Conservation (phyloP, 176 grass and related monocot genomes). For the Oryza brachyantha region DNA sequence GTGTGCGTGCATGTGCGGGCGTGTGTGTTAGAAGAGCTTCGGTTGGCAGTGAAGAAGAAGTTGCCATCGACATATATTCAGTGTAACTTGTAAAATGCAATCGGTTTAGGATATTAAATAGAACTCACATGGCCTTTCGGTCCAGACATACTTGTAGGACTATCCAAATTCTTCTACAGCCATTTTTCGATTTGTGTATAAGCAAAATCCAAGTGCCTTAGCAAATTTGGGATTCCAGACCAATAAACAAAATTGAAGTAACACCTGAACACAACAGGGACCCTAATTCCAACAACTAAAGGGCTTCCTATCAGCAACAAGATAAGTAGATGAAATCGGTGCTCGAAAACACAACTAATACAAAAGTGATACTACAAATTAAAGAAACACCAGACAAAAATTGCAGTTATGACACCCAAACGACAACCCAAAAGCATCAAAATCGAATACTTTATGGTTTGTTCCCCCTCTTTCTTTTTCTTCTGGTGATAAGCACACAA, state of each 20-base stretch:
- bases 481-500: constrained; percentile 46
- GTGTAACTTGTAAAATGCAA: not conserved
- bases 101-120: not conserved
- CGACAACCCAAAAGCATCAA: constrained; percentile 44
- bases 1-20: too few relatives aligned
- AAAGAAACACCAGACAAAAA: constrained; percentile 28
- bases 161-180: not conserved
- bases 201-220: constrained; percentile 2
- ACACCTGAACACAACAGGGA: not conserved
- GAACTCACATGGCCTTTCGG: constrained; percentile 14
- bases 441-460: constrained; percentile 38
- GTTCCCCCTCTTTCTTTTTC: not conserved
- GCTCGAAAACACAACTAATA: constrained; percentile 18
- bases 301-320: not conserved
- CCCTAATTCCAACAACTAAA: constrained; percentile 13
- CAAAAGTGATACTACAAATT: not conserved
- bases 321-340: not conserved
- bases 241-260: not conserved
- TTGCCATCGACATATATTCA: constrained; percentile 2
- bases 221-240: not conserved
- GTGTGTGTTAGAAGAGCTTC: not conserved
- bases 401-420: constrained; percentile 37
- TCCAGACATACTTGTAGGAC: not conserved
- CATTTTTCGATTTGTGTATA: not conserved
- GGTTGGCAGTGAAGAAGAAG: not conserved